These are phyloP conservation scores for Cytidiella melzeri DNA, from an alignment of 768 basidiomycete species.

Conservation along the genomic window DNA sequence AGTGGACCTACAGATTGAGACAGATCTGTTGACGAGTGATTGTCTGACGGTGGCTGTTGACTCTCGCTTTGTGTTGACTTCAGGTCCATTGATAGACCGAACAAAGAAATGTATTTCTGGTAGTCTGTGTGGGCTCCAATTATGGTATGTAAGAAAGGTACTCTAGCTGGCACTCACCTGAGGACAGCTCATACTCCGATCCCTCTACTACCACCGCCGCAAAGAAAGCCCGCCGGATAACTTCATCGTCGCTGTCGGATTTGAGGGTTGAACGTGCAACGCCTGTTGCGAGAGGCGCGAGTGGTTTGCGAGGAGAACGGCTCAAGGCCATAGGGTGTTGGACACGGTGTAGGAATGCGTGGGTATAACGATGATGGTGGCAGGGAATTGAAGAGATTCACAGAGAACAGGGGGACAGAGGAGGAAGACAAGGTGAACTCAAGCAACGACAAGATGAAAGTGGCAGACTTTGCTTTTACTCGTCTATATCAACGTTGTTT, in stretches of 20 bases:
- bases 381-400: not conserved
- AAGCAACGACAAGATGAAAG: not conserved
- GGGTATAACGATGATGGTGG: conserved; percentile 3
- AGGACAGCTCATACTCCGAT: conserved; percentile 63
- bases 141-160: not conserved
- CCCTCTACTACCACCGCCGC: conserved; percentile 89
- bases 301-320: conserved; percentile 61
- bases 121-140: conserved; percentile 49
- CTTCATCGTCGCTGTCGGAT: conserved; percentile 29
- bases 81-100: conserved; percentile 60
- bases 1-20: conserved; percentile 20
- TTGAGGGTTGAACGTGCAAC: conserved; percentile 47
- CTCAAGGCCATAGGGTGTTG: conserved; percentile 51
- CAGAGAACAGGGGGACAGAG: not conserved
- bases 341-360: not conserved
- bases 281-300: conserved; percentile 65
- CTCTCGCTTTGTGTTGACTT: conserved; percentile 38
- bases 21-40: conserved; percentile 29
- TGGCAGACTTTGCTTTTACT: not conserved
- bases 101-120: conserved; percentile 69
- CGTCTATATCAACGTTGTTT: conserved; percentile 8
- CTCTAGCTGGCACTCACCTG: conserved; percentile 40
- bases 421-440: conserved; percentile 1
- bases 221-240: conserved; percentile 81
- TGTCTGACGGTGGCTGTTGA: conserved; percentile 31